Base-by-base conservation (phyloP, 768 basidiomycete species). In the Boletus edulis region DNA sequence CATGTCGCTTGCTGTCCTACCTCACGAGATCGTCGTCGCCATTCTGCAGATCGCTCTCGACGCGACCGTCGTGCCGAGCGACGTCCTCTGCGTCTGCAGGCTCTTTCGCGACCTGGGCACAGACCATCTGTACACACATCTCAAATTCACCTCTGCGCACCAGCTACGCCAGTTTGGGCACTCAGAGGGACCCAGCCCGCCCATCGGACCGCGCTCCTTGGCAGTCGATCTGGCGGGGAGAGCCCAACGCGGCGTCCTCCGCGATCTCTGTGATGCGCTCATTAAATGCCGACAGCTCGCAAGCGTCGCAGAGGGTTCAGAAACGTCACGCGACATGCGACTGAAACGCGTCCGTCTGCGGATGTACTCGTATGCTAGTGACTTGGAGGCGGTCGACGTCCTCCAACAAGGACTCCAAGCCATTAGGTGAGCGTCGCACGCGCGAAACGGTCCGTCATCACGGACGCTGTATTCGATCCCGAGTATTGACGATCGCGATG, bases 351-450 rank as follows among this genome's bases (percentile, higher is more conserved):
- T 80, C 17, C 62, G 60, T 18, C 65, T 81, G 5, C 66, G 69
- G 45, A 67, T 79, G 60, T 72, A 78, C 58, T 75, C 78, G 12
- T 76, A 74, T 51, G 52, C 67, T 4, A 59, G 52, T 32, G 72
- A 76, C 49, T 57, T 60, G 13, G 34, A 14, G 34, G 56, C 65
- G 24, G 57, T 69, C 27, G 64, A 67, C 14, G 55, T 61, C 37
- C 64, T 76, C 46, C 66, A 69, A 35, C 64, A 64, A 12, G 75
- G 74, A 13, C 62, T 77, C 39, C 59, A 46, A 27, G 62, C 69
- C 2, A 65, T 72, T 15, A 73, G 73, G 78, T 78, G 60, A 69
- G 76, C 44, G 29, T 29, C 29, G 29, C 8, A 29, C 29, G 29
- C 29, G 29, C 29, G 29, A 29, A 29, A 29, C 29, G 29, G 29